These are phyloP conservation scores for Beauveria brongniartii DNA, from an alignment of 2,329 filamentous ascomycete genomes.

Conservation along the genomic window DNA sequence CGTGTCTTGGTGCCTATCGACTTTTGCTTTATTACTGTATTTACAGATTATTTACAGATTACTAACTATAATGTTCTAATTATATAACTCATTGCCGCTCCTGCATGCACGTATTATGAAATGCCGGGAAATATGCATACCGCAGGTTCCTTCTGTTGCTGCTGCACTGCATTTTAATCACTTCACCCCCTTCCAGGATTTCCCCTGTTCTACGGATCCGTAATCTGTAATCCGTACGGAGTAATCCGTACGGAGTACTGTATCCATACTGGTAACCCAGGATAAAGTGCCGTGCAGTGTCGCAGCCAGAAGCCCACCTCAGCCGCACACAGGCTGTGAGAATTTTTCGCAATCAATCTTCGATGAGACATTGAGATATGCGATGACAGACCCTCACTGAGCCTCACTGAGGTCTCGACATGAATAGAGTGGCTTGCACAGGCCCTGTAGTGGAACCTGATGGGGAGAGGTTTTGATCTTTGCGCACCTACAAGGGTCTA, in stretches of 20 bases:
- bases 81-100: background rate
- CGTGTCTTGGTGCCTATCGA: conserved; percentile 13
- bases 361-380: background rate
- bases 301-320: background rate
- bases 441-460: background rate
- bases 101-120: no score
- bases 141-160: background rate
- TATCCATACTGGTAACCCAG: no score
- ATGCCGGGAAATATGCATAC: no score
- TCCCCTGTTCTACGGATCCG: background rate
- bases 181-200: background rate
- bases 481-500: background rate
- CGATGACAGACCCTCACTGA: background rate
- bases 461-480: background rate
- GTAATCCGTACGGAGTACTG: background rate
- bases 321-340: background rate
- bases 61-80: background rate
- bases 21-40: background rate
- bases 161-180: background rate
- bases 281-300: background rate
- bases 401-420: background rate
- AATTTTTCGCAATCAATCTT: background rate
- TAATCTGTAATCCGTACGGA: no score
- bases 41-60: no score
- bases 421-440: background rate